phyloP scores from a whole-genome alignment of 2,329 filamentous ascomycete genomes.

The Dactylonectria estremocensis region DNA sequence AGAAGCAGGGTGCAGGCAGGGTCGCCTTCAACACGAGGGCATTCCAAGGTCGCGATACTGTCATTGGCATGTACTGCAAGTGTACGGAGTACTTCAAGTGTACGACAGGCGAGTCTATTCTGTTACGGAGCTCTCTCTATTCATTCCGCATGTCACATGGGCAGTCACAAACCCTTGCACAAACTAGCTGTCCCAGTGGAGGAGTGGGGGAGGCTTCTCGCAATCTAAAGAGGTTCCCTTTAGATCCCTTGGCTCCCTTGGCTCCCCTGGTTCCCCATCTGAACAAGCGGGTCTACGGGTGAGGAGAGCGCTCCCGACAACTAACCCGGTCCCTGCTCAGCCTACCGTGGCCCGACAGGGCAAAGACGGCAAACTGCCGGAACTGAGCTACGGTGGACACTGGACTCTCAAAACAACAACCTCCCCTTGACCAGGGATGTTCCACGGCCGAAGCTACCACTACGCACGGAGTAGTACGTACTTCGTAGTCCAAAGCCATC shows the following conservation, averaged over 20 bases:
- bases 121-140: background rate
- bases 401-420: constrained; percentile 30
- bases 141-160: constrained; percentile 6
- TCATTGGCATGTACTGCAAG: constrained; percentile 13
- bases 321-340: constrained; percentile 20
- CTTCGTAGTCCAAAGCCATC: constrained; percentile 10
- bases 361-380: constrained; percentile 25
- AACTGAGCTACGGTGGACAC: constrained; percentile 13
- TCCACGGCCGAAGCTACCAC: constrained; percentile 12
- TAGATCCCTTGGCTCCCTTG: too few species aligned
- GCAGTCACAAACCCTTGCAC: background rate
- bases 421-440: constrained; percentile 16
- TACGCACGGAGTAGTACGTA: too few species aligned
- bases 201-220: constrained; percentile 2
- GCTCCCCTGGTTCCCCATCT: background rate
- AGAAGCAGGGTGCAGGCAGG: constrained; percentile 20
- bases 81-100: too few species aligned
- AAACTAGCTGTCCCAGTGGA: background rate
- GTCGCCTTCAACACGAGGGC: constrained; percentile 3
- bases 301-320: constrained; percentile 19
- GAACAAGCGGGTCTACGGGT: constrained; percentile 21
- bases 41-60: constrained; percentile 12
- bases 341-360: background rate
- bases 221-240: constrained; percentile 12
- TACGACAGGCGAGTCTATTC: constrained; percentile 16